Percentiles rank a stretch among this genome's conserved stretches.
These are phyloP conservation scores for Antrodiella citrinella DNA, from an alignment of 768 basidiomycete species.

Conservation along the genomic window DNA sequence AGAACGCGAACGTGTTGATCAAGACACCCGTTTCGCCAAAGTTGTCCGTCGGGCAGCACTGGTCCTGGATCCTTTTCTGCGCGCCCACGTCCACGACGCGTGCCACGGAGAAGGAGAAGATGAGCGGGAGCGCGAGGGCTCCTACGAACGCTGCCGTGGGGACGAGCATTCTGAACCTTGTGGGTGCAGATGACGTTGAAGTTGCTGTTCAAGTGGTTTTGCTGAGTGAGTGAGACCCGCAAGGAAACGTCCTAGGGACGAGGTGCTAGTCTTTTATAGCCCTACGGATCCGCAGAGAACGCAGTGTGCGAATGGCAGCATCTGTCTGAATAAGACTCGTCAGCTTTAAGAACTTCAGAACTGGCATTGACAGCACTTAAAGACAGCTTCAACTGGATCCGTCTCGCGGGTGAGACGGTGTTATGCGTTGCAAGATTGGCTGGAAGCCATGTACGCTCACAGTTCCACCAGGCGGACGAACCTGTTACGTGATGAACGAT, in stretches of 20 bases:
- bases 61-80: background rate
- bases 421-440: background rate
- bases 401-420: background rate
- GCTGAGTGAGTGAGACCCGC: too few species aligned
- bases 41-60: background rate
- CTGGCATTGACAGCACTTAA: background rate
- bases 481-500: background rate
- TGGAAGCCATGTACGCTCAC: background rate
- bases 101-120: background rate
- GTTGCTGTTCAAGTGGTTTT: background rate
- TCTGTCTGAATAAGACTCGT: background rate
- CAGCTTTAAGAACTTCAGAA: background rate
- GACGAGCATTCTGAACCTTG: background rate
- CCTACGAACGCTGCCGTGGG: background rate
- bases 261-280: too few species aligned
- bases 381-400: background rate
- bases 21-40: background rate
- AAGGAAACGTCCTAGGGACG: too few species aligned
- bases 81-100: background rate
- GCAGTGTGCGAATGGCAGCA: background rate
- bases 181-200: background rate
- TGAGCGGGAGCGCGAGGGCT: background rate
- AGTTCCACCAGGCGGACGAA: background rate
- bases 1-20: background rate
- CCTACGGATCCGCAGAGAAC: background rate